These are phyloP conservation scores for Arthroderma sp. DNA, from an alignment of 2,329 filamentous ascomycete species.

Conservation along the genomic window DNA sequence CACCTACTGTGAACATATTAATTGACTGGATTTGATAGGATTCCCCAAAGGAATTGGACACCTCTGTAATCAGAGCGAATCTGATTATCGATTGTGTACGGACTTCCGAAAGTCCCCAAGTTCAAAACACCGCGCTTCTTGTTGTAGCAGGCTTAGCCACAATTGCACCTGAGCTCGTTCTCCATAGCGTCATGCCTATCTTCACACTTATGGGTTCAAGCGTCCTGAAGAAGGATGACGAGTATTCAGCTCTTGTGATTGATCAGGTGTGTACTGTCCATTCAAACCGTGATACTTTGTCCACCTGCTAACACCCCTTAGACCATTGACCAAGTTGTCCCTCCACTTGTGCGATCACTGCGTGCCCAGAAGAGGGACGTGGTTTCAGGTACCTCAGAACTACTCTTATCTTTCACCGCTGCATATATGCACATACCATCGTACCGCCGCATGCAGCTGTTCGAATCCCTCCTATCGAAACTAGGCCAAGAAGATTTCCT, in stretches of 20 bases:
- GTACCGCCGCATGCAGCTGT: constrained; percentile 70
- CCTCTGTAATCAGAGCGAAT: constrained; percentile 71
- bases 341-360: constrained; percentile 75
- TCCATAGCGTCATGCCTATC: constrained; percentile 97
- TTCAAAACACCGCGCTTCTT: constrained; percentile 82
- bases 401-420: constrained; percentile 89
- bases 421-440: constrained; percentile 92
- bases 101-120: constrained; percentile 78
- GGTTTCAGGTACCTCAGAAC: constrained; percentile 70
- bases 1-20: background rate
- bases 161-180: constrained; percentile 75
- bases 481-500: constrained; percentile 77
- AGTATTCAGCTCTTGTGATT: constrained; percentile 92
- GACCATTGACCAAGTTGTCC: constrained; percentile 88
- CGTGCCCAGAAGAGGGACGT: constrained; percentile 63
- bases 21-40: constrained; percentile 3
- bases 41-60: constrained; percentile 49
- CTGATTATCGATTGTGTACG: constrained; percentile 88
- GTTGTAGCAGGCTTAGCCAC: constrained; percentile 77
- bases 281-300: background rate
- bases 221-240: constrained; percentile 81
- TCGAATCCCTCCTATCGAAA: constrained; percentile 71
- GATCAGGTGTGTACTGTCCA: constrained; percentile 42
- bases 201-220: constrained; percentile 97
- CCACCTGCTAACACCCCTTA: constrained; percentile 19